Evolutionary conservation across 257 asterid genomes (phyloP).

Genomic region (Ophiorrhiza pumila): DNA sequence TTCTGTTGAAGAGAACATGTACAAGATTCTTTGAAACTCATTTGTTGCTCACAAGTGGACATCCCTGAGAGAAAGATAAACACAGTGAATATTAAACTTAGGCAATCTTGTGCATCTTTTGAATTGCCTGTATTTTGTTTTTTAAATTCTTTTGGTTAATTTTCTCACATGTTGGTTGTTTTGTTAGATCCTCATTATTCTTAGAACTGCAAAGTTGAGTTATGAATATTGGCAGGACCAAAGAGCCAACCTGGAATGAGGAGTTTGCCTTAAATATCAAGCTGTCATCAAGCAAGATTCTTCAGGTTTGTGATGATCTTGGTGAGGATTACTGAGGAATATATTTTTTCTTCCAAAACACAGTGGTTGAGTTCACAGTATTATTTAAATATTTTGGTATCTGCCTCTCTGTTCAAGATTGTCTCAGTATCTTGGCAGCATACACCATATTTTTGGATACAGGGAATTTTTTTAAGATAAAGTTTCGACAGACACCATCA

Average conservation of each 20-base stretch:
- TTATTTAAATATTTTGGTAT: neutral
- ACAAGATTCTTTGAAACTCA: neutral
- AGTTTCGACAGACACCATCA: neutral
- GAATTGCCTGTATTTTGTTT: too few species aligned
- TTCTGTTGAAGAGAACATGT: neutral
- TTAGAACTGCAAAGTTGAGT: neutral
- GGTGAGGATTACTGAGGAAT: conserved; percentile 3
- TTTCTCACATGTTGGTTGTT: neutral
- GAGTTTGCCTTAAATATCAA: conserved; percentile 84
- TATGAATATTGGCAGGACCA: conserved; percentile 62
- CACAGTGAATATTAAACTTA: neutral
- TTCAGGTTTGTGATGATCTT: conserved; percentile 68
- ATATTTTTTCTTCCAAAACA: neutral
- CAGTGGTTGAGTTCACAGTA: neutral
- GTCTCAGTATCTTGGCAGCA: neutral
- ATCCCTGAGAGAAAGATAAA: neutral
- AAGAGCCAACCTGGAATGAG: conserved; percentile 96
- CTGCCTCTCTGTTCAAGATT: neutral
- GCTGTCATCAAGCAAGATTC: conserved; percentile 62
- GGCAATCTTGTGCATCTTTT: neutral
- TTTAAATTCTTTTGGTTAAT: neutral
- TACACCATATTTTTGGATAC: neutral
- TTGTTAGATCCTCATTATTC: neutral
- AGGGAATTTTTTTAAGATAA: neutral
- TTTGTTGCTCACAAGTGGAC: neutral